These are phyloP conservation scores for Mantamonas sphyraenae DNA, from an alignment of 78 protist genomes.

Conservation along the genomic window DNA sequence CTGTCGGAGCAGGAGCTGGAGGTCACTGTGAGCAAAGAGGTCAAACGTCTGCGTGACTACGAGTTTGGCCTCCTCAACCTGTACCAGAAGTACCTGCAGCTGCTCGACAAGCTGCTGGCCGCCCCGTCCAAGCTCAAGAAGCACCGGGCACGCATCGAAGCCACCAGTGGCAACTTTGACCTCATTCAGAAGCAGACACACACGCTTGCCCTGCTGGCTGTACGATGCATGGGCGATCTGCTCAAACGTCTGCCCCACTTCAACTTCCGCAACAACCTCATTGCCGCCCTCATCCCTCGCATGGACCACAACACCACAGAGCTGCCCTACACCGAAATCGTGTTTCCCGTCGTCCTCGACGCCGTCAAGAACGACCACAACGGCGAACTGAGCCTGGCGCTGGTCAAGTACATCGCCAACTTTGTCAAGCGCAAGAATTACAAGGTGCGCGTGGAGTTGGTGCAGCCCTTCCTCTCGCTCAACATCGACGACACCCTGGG, in stretches of 20 bases:
- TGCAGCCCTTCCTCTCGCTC: background rate
- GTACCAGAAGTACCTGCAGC: conserved; percentile 29
- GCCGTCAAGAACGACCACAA: no score
- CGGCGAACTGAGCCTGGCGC: background rate
- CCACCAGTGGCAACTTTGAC: no score
- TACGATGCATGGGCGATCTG: conserved; percentile 10
- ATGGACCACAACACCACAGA: no score
- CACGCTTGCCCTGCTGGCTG: background rate
- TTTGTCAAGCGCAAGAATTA: background rate
- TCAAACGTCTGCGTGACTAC: conserved; percentile 1
- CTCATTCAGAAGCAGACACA: background rate
- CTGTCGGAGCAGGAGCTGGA: conserved; percentile 14
- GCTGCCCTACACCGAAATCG: no score
- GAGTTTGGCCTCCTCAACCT: conserved; percentile 12
- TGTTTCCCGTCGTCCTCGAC: background rate
- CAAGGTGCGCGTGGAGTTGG: background rate
- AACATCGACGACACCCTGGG: background rate
- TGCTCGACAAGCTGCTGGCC: background rate
- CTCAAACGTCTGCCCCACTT: conserved; percentile 10
- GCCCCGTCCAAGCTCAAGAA: background rate
- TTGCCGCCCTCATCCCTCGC: background rate
- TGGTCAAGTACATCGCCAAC: background rate
- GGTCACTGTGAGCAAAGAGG: conserved; percentile 32
- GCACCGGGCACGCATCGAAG: no score
- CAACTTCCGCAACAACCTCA: conserved; percentile 25